These are phyloP conservation scores for Lycium barbarum DNA, from an alignment of 257 asterid species.

Conservation along the genomic window DNA sequence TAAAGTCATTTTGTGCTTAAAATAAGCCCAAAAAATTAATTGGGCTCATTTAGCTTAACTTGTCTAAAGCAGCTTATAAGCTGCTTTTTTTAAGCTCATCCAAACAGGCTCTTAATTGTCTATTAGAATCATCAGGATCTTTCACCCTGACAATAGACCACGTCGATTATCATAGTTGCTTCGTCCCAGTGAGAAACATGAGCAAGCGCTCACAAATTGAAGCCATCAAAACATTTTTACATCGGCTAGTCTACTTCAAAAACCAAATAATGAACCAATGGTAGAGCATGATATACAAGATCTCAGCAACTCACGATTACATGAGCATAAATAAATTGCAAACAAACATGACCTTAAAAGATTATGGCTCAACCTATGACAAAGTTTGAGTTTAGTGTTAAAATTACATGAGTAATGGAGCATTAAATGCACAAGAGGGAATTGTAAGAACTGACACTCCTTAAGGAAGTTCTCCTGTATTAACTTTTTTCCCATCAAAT, in stretches of 20 bases:
- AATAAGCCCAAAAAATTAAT: too few relatives aligned
- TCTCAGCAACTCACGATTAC: background rate
- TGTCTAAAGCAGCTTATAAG: too few relatives aligned
- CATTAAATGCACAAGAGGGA: slow-evolving; percentile 5
- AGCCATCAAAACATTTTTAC: background rate
- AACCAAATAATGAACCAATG: background rate
- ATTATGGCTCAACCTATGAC: background rate
- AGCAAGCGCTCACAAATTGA: slow-evolving; percentile 21
- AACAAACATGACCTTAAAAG: slow-evolving; percentile 1
- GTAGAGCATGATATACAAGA: background rate
- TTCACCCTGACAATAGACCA: background rate
- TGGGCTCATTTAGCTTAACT: too few relatives aligned
- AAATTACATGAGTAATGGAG: slow-evolving; percentile 23
- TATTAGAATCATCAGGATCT: background rate
- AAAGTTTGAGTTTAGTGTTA: background rate
- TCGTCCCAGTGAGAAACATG: slow-evolving; percentile 13
- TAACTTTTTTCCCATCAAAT: background rate
- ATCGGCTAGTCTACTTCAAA: slow-evolving; percentile 20
- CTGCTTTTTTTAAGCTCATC: too few relatives aligned
- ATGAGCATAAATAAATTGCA: slow-evolving; percentile 10
- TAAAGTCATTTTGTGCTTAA: too few relatives aligned
- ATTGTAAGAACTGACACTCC: background rate
- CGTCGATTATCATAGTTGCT: background rate
- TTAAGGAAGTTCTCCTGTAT: slow-evolving; percentile 21
- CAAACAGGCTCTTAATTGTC: too few relatives aligned